phyloP scores from a whole-genome alignment of 2,329 filamentous ascomycete genomes.

The Coniochaeta ligniaria region DNA sequence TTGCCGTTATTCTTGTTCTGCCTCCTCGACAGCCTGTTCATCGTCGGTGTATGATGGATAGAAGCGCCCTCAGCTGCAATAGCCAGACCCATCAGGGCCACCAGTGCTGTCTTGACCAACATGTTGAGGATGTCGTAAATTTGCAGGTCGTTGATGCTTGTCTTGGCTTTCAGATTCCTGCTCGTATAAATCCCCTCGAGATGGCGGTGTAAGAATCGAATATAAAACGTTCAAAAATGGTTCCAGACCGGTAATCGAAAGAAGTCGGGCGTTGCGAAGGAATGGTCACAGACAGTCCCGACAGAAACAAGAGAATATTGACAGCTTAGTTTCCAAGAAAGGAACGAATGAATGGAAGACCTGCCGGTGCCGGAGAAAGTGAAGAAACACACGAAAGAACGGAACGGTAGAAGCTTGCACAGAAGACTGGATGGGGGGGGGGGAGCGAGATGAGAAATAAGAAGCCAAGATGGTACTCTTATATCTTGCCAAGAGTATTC shows the following conservation, averaged over 20 bases:
- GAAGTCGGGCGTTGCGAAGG: slow-evolving; percentile 27
- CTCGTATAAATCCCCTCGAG: slow-evolving; percentile 8
- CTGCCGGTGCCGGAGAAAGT: not conserved
- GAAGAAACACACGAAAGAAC: slow-evolving; percentile 25
- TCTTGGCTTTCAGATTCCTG: not conserved
- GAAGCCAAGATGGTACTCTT: not conserved
- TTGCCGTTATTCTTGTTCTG: slow-evolving; percentile 20
- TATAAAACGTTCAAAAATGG: slow-evolving; percentile 21
- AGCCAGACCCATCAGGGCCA: slow-evolving; percentile 41
- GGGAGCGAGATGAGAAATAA: not conserved
- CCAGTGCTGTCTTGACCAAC: slow-evolving; percentile 42
- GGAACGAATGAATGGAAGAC: slow-evolving; percentile 38
- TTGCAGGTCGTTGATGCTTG: not conserved
- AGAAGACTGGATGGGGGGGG: slow-evolving; percentile 3
- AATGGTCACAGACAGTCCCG: slow-evolving; percentile 36
- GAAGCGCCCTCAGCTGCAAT: slow-evolving; percentile 36
- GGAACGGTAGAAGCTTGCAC: slow-evolving; percentile 20
- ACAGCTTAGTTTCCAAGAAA: slow-evolving; percentile 19
- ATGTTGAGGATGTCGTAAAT: slow-evolving; percentile 23
- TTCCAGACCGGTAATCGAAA: slow-evolving; percentile 40
- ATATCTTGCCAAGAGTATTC: slow-evolving; percentile 7
- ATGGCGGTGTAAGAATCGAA: slow-evolving; percentile 17
- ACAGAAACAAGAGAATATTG: slow-evolving; percentile 22
- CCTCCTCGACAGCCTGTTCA: slow-evolving; percentile 27
- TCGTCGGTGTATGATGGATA: slow-evolving; percentile 26